These are phyloP conservation scores for Erodium maritimum DNA, from an alignment of 345 rosid species.

Conservation along the genomic window DNA sequence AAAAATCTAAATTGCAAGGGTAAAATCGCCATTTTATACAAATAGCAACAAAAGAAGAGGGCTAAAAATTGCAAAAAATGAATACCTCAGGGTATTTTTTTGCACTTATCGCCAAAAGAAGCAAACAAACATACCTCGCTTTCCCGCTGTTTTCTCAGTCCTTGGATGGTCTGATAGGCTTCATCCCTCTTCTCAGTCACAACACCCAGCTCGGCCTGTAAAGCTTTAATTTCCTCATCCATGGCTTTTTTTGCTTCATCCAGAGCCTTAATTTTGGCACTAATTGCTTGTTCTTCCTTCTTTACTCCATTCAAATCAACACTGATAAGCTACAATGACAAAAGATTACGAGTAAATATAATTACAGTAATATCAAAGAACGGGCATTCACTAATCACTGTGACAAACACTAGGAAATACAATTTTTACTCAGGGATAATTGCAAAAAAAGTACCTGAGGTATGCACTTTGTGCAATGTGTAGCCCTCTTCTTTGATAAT, in stretches of 20 bases:
- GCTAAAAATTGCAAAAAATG: too few species aligned
- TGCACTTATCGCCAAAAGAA: too few species aligned
- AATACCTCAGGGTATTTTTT: too few species aligned
- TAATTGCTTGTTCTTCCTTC: slow-evolving; percentile 68
- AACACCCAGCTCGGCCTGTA: slow-evolving; percentile 41
- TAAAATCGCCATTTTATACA: too few species aligned
- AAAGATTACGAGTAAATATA: slow-evolving; percentile 2
- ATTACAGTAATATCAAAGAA: too few species aligned
- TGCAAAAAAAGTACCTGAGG: too few species aligned
- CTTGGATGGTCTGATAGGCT: slow-evolving; percentile 37
- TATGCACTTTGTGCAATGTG: too few species aligned
- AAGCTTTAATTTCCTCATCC: slow-evolving; percentile 41
- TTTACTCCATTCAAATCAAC: slow-evolving; percentile 78
- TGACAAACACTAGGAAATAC: too few species aligned
- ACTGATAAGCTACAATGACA: slow-evolving; percentile 62
- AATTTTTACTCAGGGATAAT: too few species aligned
- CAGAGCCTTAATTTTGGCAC: slow-evolving; percentile 43
- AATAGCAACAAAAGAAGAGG: too few species aligned
- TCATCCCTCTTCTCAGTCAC: slow-evolving; percentile 53
- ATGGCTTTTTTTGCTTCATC: slow-evolving; percentile 40
- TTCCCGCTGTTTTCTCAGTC: slow-evolving; percentile 56
- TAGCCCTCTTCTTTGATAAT: too few species aligned
- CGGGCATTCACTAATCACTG: not conserved
- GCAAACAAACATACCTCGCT: slow-evolving; percentile 40
- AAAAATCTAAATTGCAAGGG: too few species aligned